These are phyloP conservation scores for Ilyonectria robusta DNA, from an alignment of 2,329 filamentous ascomycete species.

Conservation along the genomic window DNA sequence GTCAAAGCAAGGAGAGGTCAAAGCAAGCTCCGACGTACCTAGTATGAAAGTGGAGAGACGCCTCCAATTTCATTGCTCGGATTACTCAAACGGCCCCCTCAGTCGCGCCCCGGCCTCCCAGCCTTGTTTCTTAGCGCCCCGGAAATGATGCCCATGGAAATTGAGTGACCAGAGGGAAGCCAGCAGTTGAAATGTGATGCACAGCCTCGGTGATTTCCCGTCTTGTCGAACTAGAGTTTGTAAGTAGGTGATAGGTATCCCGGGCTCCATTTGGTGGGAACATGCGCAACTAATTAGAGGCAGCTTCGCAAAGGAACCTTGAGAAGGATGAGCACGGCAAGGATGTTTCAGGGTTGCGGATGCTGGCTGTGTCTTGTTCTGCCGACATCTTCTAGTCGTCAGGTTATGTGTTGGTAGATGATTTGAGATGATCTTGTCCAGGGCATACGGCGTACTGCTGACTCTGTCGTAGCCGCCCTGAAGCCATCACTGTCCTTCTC, in stretches of 20 bases:
- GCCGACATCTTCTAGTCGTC: neutral
- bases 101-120: neutral
- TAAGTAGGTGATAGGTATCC: neutral
- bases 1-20: conserved; percentile 23
- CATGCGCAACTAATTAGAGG: neutral
- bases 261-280: neutral
- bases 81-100: conserved; percentile 1
- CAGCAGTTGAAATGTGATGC: conserved; percentile 14
- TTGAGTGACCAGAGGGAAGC: conserved; percentile 16
- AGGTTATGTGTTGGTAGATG: neutral
- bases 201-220: conserved; percentile 30
- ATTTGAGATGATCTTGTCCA: neutral
- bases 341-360: neutral
- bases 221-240: conserved; percentile 14
- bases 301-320: conserved; percentile 1
- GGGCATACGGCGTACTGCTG: neutral
- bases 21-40: conserved; percentile 15
- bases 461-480: neutral
- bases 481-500: neutral
- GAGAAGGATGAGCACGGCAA: conserved; percentile 1
- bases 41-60: conserved; percentile 17
- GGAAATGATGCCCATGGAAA: conserved; percentile 15
- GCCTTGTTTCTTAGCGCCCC: conserved; percentile 9
- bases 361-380: neutral
- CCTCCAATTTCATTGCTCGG: conserved; percentile 2